Percentiles rank a stretch among this genome's conserved stretches.
Conservation (phyloP, 805 yeast genomes). For the Candida boleticola region DNA sequence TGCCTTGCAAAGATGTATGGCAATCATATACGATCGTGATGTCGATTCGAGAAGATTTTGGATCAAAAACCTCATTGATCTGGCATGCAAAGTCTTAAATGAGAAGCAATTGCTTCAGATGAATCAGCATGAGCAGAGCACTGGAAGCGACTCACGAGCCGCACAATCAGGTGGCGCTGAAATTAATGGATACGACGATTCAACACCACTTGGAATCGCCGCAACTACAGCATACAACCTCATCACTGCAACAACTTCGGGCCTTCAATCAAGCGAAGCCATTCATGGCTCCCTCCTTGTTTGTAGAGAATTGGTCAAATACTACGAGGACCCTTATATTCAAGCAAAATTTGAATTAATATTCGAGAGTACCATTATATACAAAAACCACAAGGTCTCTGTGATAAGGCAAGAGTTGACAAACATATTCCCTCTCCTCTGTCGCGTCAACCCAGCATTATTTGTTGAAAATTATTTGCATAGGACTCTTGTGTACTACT, state of each 20-base stretch:
- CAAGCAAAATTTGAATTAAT: slow-evolving; percentile 71
- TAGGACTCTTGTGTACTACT: slow-evolving; percentile 70
- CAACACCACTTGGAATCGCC: slow-evolving; percentile 8
- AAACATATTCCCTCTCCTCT: slow-evolving; percentile 76
- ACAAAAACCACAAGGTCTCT: slow-evolving; percentile 73
- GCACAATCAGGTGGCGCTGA: slow-evolving; percentile 8
- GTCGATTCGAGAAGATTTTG: slow-evolving; percentile 65
- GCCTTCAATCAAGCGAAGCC: slow-evolving; percentile 48
- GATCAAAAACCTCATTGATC: slow-evolving; percentile 68
- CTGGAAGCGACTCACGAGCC: too few species aligned
- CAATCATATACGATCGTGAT: slow-evolving; percentile 79
- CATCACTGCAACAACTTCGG: slow-evolving; percentile 18
- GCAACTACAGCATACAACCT: slow-evolving; percentile 18
- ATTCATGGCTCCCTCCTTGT: slow-evolving; percentile 88
- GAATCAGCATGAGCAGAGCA: not conserved
- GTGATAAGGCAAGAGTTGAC: slow-evolving; percentile 84
- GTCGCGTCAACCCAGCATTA: slow-evolving; percentile 68
- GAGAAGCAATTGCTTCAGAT: slow-evolving; percentile 13
- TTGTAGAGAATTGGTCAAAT: slow-evolving; percentile 69
- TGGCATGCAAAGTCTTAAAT: slow-evolving; percentile 61
- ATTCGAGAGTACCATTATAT: slow-evolving; percentile 68
- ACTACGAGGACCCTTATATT: slow-evolving; percentile 69
- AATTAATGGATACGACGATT: not conserved
- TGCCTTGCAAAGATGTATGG: slow-evolving; percentile 73
- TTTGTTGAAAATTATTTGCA: slow-evolving; percentile 83